Conservation (phyloP, 352 stramenopile species). For the Globisporangium spiculum region DNA sequence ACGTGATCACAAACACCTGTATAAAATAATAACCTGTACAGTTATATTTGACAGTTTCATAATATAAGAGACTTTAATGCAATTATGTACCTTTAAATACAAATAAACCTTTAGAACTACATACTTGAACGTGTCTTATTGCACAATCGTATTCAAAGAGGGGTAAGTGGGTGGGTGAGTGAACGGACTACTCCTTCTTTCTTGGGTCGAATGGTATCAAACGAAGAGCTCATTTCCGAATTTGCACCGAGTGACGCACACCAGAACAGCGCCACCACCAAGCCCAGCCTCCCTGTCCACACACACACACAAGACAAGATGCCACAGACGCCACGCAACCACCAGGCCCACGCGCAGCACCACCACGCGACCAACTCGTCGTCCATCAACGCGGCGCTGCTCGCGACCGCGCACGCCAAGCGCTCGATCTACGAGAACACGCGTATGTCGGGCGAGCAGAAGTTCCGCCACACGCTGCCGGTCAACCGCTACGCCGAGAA, state of each 20-base stretch:
- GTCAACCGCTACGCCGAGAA: constrained; percentile 34
- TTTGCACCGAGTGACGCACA: background rate
- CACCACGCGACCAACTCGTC: constrained; percentile 14
- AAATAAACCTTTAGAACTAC: background rate
- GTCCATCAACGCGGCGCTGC: constrained; percentile 17
- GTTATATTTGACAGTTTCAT: too few relatives aligned
- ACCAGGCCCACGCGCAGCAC: constrained; percentile 7
- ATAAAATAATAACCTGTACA: background rate
- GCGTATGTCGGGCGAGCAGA: constrained; percentile 54
- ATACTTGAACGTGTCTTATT: background rate
- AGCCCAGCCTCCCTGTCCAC: background rate
- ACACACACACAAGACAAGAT: background rate
- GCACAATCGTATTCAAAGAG: background rate
- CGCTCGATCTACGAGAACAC: constrained; percentile 55
- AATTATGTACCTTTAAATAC: background rate
- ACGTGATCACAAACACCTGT: background rate
- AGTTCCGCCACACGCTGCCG: constrained; percentile 37
- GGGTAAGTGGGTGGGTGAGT: background rate
- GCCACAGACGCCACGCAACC: constrained; percentile 11
- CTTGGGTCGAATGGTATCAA: background rate
- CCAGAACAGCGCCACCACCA: background rate
- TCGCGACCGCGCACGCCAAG: constrained; percentile 17
- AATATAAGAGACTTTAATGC: background rate
- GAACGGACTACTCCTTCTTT: too few relatives aligned
- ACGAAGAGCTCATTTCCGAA: constrained; percentile 13